Evolutionary conservation across 78 protist species (phyloP).

Genomic region (Guillardia theta): DNA sequence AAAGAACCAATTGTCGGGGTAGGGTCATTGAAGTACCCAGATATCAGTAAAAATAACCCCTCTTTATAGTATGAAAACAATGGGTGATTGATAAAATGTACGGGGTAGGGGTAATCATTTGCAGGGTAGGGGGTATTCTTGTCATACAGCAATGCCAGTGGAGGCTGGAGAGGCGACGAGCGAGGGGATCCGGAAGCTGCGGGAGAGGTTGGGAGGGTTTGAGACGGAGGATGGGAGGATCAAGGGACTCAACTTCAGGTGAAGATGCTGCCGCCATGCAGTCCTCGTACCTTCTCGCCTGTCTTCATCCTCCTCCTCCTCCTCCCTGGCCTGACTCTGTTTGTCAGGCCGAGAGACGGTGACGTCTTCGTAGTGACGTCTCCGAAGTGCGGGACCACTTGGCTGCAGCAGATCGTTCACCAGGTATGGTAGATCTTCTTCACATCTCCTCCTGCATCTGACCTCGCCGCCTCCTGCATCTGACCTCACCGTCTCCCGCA

Average conservation of each 20-base stretch:
- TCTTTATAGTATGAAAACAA: too few relatives aligned
- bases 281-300: neutral
- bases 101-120: too few relatives aligned
- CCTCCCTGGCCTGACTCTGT: neutral
- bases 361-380: neutral
- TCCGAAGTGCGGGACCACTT: slow-evolving; percentile 18
- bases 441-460: neutral
- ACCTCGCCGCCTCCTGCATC: neutral
- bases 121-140: too few relatives aligned
- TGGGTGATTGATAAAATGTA: too few relatives aligned
- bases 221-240: neutral
- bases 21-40: too few relatives aligned
- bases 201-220: neutral
- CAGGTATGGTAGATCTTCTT: too few relatives aligned
- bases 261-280: neutral
- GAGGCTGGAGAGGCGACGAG: neutral
- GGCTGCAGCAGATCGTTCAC: slow-evolving; percentile 19
- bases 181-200: neutral
- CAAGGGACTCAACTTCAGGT: neutral
- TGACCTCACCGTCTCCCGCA: neutral
- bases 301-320: neutral
- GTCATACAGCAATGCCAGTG: neutral
- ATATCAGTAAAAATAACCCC: too few relatives aligned
- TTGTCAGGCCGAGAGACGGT: neutral
- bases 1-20: too few relatives aligned